Conservation (phyloP, 345 rosid species). For the Adansonia digitata region DNA sequence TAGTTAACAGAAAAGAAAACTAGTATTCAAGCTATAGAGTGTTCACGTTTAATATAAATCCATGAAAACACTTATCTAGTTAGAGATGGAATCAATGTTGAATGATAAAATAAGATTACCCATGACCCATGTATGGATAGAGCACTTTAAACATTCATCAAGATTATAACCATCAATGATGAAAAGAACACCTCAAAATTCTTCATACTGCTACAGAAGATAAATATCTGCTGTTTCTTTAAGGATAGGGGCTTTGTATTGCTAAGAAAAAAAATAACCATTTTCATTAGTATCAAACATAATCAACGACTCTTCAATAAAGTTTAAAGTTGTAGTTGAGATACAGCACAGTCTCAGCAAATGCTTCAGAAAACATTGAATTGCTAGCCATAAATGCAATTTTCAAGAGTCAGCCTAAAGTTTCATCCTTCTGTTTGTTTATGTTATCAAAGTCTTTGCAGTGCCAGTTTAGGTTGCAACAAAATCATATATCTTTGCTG, state of each 20-base stretch:
- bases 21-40: background rate
- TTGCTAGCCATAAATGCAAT: background rate
- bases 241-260: background rate
- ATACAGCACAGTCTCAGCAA: background rate
- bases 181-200: background rate
- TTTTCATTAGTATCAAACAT: background rate
- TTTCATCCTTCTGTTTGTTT: background rate
- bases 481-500: background rate
- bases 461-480: background rate
- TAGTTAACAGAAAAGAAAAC: background rate
- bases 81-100: background rate
- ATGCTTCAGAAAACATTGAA: background rate
- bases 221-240: background rate
- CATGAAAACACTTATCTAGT: background rate
- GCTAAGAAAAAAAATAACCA: background rate
- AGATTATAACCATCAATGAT: background rate
- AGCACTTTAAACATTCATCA: background rate
- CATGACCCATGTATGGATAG: background rate
- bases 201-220: conserved; percentile 4
- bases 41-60: background rate
- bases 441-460: background rate
- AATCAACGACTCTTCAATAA: background rate
- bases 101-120: background rate
- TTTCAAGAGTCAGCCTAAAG: background rate
- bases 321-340: background rate